Evolutionary conservation across 2,329 filamentous ascomycete species (phyloP).

Genomic region (Cladophialophora exuberans): DNA sequence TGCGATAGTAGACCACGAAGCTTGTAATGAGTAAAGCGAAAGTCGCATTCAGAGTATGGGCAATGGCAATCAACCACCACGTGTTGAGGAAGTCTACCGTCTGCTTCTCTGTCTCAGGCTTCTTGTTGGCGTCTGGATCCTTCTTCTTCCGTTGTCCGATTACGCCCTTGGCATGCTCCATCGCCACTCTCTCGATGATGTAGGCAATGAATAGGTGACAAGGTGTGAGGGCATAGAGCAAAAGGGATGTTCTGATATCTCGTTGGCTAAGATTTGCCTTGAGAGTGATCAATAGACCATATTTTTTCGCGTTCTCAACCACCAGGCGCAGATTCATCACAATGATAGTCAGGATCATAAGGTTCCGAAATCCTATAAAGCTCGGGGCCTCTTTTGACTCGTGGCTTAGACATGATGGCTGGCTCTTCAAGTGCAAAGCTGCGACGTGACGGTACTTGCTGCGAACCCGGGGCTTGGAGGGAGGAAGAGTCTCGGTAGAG

Average conservation of each 20-base stretch:
- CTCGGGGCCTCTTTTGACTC: slow-evolving; percentile 76
- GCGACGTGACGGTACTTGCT: slow-evolving; percentile 88
- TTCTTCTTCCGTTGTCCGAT: slow-evolving; percentile 58
- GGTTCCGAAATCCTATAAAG: slow-evolving; percentile 90
- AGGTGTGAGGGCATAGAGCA: slow-evolving; percentile 84
- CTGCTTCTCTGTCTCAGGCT: slow-evolving; percentile 62
- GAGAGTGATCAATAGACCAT: slow-evolving; percentile 91
- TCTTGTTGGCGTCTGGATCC: slow-evolving; percentile 57
- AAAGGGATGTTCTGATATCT: slow-evolving; percentile 74
- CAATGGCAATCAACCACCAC: slow-evolving; percentile 79
- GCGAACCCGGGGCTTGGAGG: slow-evolving; percentile 21
- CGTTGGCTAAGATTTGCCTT: slow-evolving; percentile 80
- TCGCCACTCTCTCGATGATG: slow-evolving; percentile 82
- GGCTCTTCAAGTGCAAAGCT: slow-evolving; percentile 74
- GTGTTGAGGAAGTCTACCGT: slow-evolving; percentile 68
- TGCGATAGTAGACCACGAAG: slow-evolving; percentile 83
- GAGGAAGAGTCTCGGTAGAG: slow-evolving; percentile 2
- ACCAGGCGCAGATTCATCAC: slow-evolving; percentile 91
- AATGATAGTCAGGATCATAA: slow-evolving; percentile 92
- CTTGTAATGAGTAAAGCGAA: slow-evolving; percentile 80
- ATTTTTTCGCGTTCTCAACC: slow-evolving; percentile 82
- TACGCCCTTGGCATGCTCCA: slow-evolving; percentile 73
- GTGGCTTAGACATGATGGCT: slow-evolving; percentile 82
- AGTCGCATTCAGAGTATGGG: slow-evolving; percentile 82
- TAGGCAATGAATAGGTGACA: slow-evolving; percentile 90